phyloP scores from a whole-genome alignment of 164 flowering plant species.

The Tinospora cordifolia region DNA sequence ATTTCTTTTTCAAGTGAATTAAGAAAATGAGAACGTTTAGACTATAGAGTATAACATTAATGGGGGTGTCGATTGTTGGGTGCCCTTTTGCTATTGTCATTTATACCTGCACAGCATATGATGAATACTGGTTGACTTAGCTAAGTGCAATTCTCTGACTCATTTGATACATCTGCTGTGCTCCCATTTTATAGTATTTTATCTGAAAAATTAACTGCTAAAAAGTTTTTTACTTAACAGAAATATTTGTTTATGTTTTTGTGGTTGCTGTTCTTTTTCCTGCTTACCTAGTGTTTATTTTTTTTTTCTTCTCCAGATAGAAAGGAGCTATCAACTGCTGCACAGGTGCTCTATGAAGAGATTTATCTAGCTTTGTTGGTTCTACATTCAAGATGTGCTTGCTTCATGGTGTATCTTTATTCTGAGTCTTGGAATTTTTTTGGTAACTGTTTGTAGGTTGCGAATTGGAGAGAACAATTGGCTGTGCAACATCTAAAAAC shows the following conservation, averaged over 20 bases:
- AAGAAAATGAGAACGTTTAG: neutral
- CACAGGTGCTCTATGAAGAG: constrained; percentile 33
- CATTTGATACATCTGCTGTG: too few relatives aligned
- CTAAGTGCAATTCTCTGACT: too few relatives aligned
- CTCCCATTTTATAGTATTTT: too few relatives aligned
- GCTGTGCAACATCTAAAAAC: constrained; percentile 57
- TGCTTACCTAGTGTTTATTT: neutral
- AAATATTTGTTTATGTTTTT: constrained; percentile 2
- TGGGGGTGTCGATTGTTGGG: too few relatives aligned
- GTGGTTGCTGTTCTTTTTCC: neutral
- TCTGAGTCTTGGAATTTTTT: neutral
- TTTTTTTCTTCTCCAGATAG: constrained; percentile 30
- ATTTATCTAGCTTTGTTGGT: constrained; percentile 4
- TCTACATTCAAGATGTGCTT: neutral
- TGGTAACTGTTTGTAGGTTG: constrained; percentile 34
- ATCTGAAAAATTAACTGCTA: too few relatives aligned
- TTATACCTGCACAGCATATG: too few relatives aligned
- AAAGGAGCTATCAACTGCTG: constrained; percentile 20
- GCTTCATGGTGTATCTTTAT: neutral
- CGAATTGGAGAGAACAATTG: constrained; percentile 67
- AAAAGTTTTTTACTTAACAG: too few relatives aligned
- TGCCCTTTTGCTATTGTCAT: too few relatives aligned
- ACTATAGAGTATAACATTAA: too few relatives aligned
- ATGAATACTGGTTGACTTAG: too few relatives aligned
- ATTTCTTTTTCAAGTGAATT: neutral